These are phyloP conservation scores for Beauveria varroae DNA, from an alignment of 2,329 filamentous ascomycete genomes.

Conservation along the genomic window DNA sequence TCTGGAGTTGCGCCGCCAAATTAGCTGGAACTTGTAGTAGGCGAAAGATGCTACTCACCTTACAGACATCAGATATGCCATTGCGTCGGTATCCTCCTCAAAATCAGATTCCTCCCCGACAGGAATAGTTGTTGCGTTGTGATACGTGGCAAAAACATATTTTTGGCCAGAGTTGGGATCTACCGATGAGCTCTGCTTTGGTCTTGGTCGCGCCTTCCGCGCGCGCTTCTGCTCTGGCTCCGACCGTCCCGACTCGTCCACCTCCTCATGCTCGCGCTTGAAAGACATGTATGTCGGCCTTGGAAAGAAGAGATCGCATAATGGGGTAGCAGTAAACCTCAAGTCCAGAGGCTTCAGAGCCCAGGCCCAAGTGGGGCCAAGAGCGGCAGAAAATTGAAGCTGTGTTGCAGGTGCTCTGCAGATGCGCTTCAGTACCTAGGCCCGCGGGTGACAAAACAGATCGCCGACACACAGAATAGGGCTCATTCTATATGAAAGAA, in stretches of 20 bases:
- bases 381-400: too few species aligned
- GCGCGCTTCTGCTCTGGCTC: constrained; percentile 21
- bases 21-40: not conserved
- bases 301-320: not conserved
- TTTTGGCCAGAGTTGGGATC: constrained; percentile 65
- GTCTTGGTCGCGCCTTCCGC: constrained; percentile 27
- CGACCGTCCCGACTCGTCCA: constrained; percentile 21
- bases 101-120: constrained; percentile 56
- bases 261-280: constrained; percentile 27
- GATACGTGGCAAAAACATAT: constrained; percentile 60
- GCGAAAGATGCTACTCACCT: constrained; percentile 43
- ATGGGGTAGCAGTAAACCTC: too few species aligned
- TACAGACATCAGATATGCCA: constrained; percentile 64
- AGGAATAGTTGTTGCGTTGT: constrained; percentile 37
- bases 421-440: too few species aligned
- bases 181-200: constrained; percentile 38
- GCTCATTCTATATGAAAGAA: too few species aligned
- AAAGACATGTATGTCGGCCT: constrained; percentile 21
- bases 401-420: too few species aligned
- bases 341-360: too few species aligned
- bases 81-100: constrained; percentile 58
- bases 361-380: too few species aligned
- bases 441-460: too few species aligned
- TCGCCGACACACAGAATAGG: too few species aligned
- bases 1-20: constrained; percentile 36